phyloP scores from a whole-genome alignment of 768 basidiomycete genomes.

The Sistotremastrum suecicum region DNA sequence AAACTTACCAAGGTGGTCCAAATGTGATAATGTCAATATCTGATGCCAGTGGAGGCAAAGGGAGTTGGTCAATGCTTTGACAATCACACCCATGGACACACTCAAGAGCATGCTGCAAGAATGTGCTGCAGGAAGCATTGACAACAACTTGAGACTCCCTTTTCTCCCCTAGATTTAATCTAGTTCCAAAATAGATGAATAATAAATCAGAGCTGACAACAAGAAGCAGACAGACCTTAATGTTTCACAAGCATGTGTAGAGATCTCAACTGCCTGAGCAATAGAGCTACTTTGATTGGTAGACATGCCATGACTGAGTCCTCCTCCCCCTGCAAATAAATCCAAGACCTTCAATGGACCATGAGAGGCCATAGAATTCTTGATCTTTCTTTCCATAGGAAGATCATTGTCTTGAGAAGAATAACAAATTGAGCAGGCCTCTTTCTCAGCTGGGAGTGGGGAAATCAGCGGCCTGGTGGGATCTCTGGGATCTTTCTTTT shows the following conservation, averaged over 20 bases:
- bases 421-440: conserved; percentile 1
- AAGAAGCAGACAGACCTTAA: conserved; percentile 29
- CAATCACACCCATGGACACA: conserved; percentile 24
- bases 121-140: conserved; percentile 57
- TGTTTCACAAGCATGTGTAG: conserved; percentile 61
- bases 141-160: conserved; percentile 38
- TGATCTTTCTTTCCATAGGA: too few relatives aligned
- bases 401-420: neutral
- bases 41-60: conserved; percentile 32
- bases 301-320: conserved; percentile 46
- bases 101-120: conserved; percentile 46
- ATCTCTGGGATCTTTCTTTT: too few relatives aligned
- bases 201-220: neutral
- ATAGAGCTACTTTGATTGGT: conserved; percentile 39
- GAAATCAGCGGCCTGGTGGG: too few relatives aligned
- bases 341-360: conserved; percentile 22
- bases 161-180: conserved; percentile 29
- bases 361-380: too few relatives aligned
- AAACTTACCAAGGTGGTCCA: conserved; percentile 61
- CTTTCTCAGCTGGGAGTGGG: conserved; percentile 3
- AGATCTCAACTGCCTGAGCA: conserved; percentile 56
- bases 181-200: conserved; percentile 2
- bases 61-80: conserved; percentile 24
- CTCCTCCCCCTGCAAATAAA: conserved; percentile 36
- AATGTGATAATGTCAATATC: conserved; percentile 48